Conservation (phyloP, 139 green algal genomes). For the Tetraselmis chui region DNA sequence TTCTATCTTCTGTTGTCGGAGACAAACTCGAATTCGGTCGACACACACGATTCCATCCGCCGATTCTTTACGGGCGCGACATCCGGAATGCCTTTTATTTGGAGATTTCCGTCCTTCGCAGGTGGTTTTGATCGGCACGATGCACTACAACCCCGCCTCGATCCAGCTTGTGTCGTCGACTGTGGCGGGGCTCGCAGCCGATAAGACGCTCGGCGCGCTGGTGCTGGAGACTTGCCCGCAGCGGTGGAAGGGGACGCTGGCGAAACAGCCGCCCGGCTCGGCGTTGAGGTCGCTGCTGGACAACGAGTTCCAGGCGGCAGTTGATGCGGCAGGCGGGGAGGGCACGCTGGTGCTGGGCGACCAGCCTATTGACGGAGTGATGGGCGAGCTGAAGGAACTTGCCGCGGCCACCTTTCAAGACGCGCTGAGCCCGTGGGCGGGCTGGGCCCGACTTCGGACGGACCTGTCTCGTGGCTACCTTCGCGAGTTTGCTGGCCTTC, state of each 20-base stretch:
- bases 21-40: too few species aligned
- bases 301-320: constrained; percentile 23
- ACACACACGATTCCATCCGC: too few species aligned
- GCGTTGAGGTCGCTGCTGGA: background rate
- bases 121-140: constrained; percentile 12
- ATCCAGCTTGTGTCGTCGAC: background rate
- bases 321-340: background rate
- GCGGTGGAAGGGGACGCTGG: constrained; percentile 12
- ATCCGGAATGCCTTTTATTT: too few species aligned
- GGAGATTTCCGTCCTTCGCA: too few species aligned
- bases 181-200: background rate
- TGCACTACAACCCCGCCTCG: constrained; percentile 20
- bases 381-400: background rate
- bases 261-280: background rate
- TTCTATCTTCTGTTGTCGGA: too few species aligned
- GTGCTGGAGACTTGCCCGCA: constrained; percentile 16
- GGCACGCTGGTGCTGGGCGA: constrained; percentile 14
- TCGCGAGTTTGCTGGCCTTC: background rate
- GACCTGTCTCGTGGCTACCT: background rate
- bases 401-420: constrained; percentile 1
- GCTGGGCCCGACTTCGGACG: constrained; percentile 1
- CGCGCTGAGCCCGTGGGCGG: background rate
- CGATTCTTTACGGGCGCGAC: too few species aligned
- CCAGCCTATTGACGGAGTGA: constrained; percentile 14
- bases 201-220: background rate